phyloP scores from a whole-genome alignment of 805 yeast genomes.

The Candida mattraensis region DNA sequence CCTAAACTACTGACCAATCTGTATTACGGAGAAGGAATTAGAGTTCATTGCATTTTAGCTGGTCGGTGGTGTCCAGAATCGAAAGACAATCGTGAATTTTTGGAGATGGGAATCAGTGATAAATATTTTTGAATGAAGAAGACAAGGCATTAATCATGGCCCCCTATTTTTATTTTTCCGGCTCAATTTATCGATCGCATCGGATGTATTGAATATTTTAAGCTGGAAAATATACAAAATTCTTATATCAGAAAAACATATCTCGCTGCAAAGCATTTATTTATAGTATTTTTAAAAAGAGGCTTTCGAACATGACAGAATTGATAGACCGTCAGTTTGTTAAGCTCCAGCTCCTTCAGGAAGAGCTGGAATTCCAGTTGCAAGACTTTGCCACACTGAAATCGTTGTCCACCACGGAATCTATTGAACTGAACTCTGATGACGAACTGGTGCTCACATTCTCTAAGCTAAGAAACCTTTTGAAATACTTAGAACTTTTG shows the following conservation, averaged over 20 bases:
- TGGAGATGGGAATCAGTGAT: conserved; percentile 33
- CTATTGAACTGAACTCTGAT: conserved; percentile 7
- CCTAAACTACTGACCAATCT: conserved; percentile 84
- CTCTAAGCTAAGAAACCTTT: conserved; percentile 12
- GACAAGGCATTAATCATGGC: background rate
- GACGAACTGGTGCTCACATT: conserved; percentile 15
- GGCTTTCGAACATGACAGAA: conserved; percentile 5
- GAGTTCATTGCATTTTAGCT: conserved; percentile 80
- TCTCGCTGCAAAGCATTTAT: conserved; percentile 1
- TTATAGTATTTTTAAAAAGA: background rate
- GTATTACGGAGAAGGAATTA: conserved; percentile 76
- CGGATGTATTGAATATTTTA: no score
- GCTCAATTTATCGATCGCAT: no score
- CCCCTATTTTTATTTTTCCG: no score
- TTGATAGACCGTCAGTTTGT: conserved; percentile 20
- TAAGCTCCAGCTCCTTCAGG: conserved; percentile 18
- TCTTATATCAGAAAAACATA: background rate
- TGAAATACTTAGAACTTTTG: conserved; percentile 18
- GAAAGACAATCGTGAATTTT: conserved; percentile 20
- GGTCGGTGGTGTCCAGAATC: conserved; percentile 33
- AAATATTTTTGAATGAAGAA: conserved; percentile 17
- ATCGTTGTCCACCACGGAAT: conserved; percentile 3
- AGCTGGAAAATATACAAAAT: no score
- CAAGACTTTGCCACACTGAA: conserved; percentile 20
- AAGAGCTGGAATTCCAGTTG: conserved; percentile 16